These are phyloP conservation scores for Passiflora organensis DNA, from an alignment of 345 rosid genomes.

Conservation along the genomic window DNA sequence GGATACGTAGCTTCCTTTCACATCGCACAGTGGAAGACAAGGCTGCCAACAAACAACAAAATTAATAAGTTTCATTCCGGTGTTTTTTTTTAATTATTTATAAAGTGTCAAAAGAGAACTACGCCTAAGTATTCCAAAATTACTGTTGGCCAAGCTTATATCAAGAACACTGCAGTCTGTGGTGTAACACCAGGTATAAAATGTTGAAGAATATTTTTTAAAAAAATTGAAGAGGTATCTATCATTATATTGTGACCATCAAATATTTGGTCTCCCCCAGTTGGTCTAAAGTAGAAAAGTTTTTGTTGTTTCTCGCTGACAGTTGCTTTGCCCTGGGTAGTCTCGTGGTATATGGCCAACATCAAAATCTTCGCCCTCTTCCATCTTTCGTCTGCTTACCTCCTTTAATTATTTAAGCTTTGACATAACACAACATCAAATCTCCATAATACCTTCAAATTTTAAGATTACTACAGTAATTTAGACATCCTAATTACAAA, in stretches of 20 bases:
- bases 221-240: no score
- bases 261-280: conserved; percentile 88
- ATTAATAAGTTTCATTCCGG: neutral
- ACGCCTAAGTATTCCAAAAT: no score
- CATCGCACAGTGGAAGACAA: conserved; percentile 79
- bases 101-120: no score
- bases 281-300: conserved; percentile 89
- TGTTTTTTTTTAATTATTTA: no score
- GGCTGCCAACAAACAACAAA: conserved; percentile 51
- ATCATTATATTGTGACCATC: conserved; percentile 91
- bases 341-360: conserved; percentile 70
- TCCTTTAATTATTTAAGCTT: conserved; percentile 88
- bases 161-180: no score
- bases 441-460: no score
- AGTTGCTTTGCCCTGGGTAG: conserved; percentile 92
- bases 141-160: no score
- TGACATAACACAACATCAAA: no score
- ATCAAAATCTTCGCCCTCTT: conserved; percentile 93
- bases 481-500: no score
- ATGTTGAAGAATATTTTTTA: no score
- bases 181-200: no score
- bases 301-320: conserved; percentile 82
- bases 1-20: conserved; percentile 85
- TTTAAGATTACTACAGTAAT: no score
- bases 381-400: conserved; percentile 99